Conservation (phyloP, 2,329 filamentous ascomycete species). For the Huntiella decipiens region DNA sequence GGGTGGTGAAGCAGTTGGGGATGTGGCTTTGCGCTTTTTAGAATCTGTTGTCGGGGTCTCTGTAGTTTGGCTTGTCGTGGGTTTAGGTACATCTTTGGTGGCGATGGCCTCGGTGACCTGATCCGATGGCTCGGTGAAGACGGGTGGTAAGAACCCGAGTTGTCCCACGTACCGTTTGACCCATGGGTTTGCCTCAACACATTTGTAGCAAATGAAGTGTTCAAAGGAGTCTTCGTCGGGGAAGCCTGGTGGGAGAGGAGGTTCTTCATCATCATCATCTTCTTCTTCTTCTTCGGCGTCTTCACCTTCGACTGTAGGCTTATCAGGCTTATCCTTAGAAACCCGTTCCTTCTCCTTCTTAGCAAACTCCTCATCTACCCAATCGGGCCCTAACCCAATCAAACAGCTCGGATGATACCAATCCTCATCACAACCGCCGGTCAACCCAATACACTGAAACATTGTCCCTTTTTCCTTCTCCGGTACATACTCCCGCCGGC, state of each 20-base stretch:
- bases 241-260: conserved; percentile 67
- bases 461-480: conserved; percentile 87
- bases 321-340: background rate
- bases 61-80: background rate
- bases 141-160: conserved; percentile 56
- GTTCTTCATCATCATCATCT: conserved; percentile 29
- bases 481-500: conserved; percentile 71
- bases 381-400: conserved; percentile 57
- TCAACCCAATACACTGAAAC: conserved; percentile 88
- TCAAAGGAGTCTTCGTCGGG: conserved; percentile 80
- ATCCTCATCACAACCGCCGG: conserved; percentile 85
- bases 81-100: conserved; percentile 4
- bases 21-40: conserved; percentile 50
- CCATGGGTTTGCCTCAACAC: conserved; percentile 74
- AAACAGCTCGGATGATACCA: conserved; percentile 96
- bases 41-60: conserved; percentile 14
- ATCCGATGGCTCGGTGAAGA: conserved; percentile 26
- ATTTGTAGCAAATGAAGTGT: conserved; percentile 84
- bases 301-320: conserved; percentile 2
- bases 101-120: conserved; percentile 10
- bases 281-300: background rate
- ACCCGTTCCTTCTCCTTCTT: conserved; percentile 17
- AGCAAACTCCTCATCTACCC: conserved; percentile 35
- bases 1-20: conserved; percentile 20
- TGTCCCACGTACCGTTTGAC: conserved; percentile 73